These are phyloP conservation scores for Nevesoporus exiguus DNA, from an alignment of 768 basidiomycete genomes.

Conservation along the genomic window DNA sequence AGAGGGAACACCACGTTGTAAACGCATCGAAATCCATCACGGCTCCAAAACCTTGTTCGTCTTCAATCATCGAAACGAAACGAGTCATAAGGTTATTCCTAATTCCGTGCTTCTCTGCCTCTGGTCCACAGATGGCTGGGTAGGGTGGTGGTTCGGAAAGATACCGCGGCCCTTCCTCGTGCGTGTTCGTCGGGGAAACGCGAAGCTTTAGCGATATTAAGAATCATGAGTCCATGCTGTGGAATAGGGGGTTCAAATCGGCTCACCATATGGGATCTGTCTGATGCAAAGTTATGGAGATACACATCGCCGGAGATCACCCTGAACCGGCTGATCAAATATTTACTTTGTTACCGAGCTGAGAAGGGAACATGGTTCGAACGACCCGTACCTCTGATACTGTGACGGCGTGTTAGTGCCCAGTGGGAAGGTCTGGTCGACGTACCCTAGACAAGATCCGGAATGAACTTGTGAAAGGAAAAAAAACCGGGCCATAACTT, in stretches of 20 bases:
- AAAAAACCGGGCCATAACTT: background rate
- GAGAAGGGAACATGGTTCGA: background rate
- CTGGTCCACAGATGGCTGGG: slow-evolving; percentile 44
- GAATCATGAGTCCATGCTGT: background rate
- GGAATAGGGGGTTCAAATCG: slow-evolving; percentile 11
- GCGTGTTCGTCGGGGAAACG: background rate
- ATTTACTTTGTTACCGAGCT: slow-evolving; percentile 3
- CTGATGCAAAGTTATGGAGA: slow-evolving; percentile 64
- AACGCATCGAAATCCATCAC: slow-evolving; percentile 35
- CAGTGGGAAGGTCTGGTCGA: slow-evolving; percentile 42
- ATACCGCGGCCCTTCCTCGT: slow-evolving; percentile 34
- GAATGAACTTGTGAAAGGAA: slow-evolving; percentile 12
- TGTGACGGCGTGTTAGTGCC: slow-evolving; percentile 26
- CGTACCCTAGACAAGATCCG: slow-evolving; percentile 40
- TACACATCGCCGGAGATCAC: slow-evolving; percentile 51
- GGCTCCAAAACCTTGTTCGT: slow-evolving; percentile 37
- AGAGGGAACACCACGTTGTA: slow-evolving; percentile 19
- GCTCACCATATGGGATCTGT: slow-evolving; percentile 72
- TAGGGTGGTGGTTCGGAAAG: slow-evolving; percentile 47
- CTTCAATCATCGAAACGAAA: slow-evolving; percentile 49
- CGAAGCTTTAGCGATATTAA: slow-evolving; percentile 4
- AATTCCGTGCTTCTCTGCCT: slow-evolving; percentile 37
- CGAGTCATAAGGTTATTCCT: slow-evolving; percentile 55
- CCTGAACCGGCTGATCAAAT: slow-evolving; percentile 52
- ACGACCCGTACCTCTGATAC: slow-evolving; percentile 45